Percentiles rank a stretch among this genome's conserved stretches.
phyloP scores from a whole-genome alignment of 2,329 filamentous ascomycete genomes.

The Trichoderma afroharzianum region DNA sequence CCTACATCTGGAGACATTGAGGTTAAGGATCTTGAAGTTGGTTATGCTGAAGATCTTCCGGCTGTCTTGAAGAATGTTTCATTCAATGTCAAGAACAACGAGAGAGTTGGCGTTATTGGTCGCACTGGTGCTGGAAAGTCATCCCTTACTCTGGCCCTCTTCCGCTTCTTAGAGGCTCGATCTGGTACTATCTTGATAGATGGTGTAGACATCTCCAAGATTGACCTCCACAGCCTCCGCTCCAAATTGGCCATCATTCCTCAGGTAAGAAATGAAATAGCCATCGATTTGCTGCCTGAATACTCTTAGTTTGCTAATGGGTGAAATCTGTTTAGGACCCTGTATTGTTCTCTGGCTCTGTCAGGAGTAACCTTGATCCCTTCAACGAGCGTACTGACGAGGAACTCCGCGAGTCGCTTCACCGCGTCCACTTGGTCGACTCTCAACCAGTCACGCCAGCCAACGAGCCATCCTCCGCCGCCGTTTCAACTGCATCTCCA shows the following conservation, averaged over 20 bases:
- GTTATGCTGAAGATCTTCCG: constrained; percentile 67
- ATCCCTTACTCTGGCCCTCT: constrained; percentile 69
- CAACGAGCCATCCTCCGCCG: constrained; percentile 38
- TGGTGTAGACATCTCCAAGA: constrained; percentile 68
- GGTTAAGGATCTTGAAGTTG: constrained; percentile 67
- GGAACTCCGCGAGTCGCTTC: constrained; percentile 66
- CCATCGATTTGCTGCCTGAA: background rate
- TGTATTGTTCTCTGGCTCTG: constrained; percentile 74
- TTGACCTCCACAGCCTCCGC: constrained; percentile 66
- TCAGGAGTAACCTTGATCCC: constrained; percentile 73
- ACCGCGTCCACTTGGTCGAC: constrained; percentile 64
- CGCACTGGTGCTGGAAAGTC: constrained; percentile 77
- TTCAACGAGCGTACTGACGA: constrained; percentile 67
- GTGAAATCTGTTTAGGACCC: constrained; percentile 54
- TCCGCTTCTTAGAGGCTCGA: constrained; percentile 70
- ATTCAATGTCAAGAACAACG: constrained; percentile 63
- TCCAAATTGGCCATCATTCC: constrained; percentile 78
- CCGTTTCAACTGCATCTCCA: constrained; percentile 30
- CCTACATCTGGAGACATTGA: constrained; percentile 70
- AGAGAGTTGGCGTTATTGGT: constrained; percentile 73
- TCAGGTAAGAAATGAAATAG: constrained; percentile 37
- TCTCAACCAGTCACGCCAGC: constrained; percentile 38
- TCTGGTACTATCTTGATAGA: constrained; percentile 67
- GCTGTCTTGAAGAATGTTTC: constrained; percentile 66
- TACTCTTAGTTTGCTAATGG: background rate